phyloP scores from a whole-genome alignment of 495 filamentous ascomycete genomes.

The Aspergillus sparsus region DNA sequence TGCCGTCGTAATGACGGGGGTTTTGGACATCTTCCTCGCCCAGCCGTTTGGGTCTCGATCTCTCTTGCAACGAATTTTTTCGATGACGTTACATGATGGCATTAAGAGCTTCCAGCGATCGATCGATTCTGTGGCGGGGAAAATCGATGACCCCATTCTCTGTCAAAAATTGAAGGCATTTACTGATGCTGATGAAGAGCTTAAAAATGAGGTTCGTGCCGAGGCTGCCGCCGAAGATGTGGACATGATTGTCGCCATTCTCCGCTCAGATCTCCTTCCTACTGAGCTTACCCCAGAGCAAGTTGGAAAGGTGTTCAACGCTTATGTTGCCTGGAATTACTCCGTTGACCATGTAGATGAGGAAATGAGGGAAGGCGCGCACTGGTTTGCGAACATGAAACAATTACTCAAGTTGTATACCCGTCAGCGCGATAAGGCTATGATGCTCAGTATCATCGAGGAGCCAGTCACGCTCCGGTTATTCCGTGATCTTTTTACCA shows the following conservation, averaged over 20 bases:
- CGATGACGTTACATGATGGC: conserved; percentile 86
- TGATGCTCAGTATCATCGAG: conserved; percentile 96
- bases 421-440: conserved; percentile 88
- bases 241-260: conserved; percentile 81
- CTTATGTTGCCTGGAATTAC: conserved; percentile 95
- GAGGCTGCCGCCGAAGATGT: conserved; percentile 70
- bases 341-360: conserved; percentile 89
- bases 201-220: conserved; percentile 70
- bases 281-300: conserved; percentile 71
- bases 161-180: conserved; percentile 80
- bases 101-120: conserved; percentile 80
- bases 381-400: conserved; percentile 91
- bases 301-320: conserved; percentile 82
- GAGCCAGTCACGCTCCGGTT: conserved; percentile 91
- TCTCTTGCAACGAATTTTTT: conserved; percentile 89
- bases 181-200: conserved; percentile 66
- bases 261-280: conserved; percentile 70
- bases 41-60: conserved; percentile 90
- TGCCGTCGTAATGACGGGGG: conserved; percentile 88
- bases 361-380: conserved; percentile 82
- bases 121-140: conserved; percentile 71
- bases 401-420: conserved; percentile 92
- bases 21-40: conserved; percentile 92
- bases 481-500: conserved; percentile 94
- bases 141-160: conserved; percentile 78